A percentile compares a stretch with the other conserved stretches of the same genome.
phyloP scores from a whole-genome alignment of 176 grass and related monocot genomes.

The Calamus simplicifolius region DNA sequence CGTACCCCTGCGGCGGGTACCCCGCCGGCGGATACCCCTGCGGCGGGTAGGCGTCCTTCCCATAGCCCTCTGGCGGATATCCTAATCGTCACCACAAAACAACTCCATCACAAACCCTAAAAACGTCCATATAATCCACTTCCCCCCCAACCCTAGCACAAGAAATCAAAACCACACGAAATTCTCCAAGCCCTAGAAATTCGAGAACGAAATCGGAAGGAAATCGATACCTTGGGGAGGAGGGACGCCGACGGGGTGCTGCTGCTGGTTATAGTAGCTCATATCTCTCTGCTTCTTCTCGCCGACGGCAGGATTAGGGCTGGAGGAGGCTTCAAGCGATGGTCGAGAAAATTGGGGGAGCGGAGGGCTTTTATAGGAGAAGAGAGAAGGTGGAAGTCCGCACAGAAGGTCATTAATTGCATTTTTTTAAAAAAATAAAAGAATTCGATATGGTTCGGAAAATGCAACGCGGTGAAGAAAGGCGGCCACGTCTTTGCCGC shows the following conservation, averaged over 20 bases:
- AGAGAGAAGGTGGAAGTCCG: too few species aligned
- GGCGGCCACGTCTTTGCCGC: too few species aligned
- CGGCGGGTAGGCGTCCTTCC: constrained; percentile 31
- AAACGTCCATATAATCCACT: neutral
- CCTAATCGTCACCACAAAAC: constrained; percentile 17
- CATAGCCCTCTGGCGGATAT: constrained; percentile 29
- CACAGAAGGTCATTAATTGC: too few species aligned
- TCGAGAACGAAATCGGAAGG: neutral
- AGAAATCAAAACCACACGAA: neutral
- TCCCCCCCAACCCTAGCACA: too few species aligned
- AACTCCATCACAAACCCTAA: constrained; percentile 3
- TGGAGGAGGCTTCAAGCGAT: neutral
- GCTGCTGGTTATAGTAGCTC: constrained; percentile 44
- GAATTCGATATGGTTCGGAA: too few species aligned
- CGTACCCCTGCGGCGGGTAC: constrained; percentile 24
- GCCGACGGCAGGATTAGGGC: neutral
- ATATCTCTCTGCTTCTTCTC: neutral
- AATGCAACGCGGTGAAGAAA: too few species aligned
- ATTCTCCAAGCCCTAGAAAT: neutral
- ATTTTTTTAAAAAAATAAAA: too few species aligned
- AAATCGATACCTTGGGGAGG: constrained; percentile 33
- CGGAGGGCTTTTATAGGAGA: too few species aligned
- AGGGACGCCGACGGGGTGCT: constrained; percentile 32
- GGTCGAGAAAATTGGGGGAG: too few species aligned
- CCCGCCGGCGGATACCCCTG: constrained; percentile 27